Evolutionary conservation across 164 flowering plant genomes (phyloP).

Genomic region (Magnolia kwangsiensis): DNA sequence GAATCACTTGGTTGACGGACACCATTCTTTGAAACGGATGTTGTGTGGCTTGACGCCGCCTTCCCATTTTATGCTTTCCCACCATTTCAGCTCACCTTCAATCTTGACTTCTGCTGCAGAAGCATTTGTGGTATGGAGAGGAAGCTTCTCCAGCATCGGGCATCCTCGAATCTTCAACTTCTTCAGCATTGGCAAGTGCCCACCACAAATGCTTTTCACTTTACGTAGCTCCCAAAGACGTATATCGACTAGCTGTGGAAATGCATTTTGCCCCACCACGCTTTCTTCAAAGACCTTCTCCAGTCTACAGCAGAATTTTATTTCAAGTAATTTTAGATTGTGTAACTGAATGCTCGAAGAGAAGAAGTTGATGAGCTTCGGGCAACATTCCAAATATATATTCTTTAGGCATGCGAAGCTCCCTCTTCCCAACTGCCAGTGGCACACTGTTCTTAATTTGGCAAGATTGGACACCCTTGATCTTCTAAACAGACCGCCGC

Average conservation of each 20-base stretch:
- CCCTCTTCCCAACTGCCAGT: neutral
- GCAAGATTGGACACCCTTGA: neutral
- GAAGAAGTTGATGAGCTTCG: too few relatives aligned
- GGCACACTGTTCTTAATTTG: neutral
- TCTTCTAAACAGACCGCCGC: neutral
- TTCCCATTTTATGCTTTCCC: neutral
- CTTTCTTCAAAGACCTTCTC: neutral
- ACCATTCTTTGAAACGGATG: neutral
- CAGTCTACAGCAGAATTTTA: neutral
- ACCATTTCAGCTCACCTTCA: neutral
- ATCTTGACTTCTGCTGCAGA: neutral
- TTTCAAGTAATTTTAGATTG: neutral
- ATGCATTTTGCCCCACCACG: neutral
- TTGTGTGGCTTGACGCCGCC: neutral
- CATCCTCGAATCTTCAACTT: constrained; percentile 1
- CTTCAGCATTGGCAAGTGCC: neutral
- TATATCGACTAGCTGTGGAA: neutral
- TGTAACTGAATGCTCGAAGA: neutral
- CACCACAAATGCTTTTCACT: neutral
- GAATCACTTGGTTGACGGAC: neutral
- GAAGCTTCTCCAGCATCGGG: neutral
- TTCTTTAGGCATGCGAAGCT: neutral
- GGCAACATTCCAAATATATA: too few relatives aligned
- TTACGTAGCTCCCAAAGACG: neutral
- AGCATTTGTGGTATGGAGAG: neutral